Evolutionary conservation across 169 alveolate species (phyloP).

Genomic region (Cryptosporidium canis): DNA sequence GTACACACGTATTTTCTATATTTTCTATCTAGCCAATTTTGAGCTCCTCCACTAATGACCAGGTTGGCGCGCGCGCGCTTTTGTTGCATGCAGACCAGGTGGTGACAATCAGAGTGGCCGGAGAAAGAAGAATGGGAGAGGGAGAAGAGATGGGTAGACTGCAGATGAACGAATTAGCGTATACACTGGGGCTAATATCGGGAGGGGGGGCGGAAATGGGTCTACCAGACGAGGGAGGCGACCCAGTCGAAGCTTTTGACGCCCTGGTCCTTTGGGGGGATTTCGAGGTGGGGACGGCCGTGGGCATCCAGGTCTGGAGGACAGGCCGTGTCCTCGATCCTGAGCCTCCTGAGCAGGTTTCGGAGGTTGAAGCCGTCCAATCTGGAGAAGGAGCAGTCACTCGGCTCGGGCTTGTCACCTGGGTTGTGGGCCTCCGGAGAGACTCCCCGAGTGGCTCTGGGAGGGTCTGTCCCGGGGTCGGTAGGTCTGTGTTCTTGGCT

Average conservation of each 20-base stretch:
- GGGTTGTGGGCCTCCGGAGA: background rate
- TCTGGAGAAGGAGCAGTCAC: background rate
- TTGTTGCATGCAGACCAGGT: background rate
- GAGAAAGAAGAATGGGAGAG: background rate
- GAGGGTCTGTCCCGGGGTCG: background rate
- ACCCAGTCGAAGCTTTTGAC: conserved; percentile 43
- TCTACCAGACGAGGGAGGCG: conserved; percentile 29
- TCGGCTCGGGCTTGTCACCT: background rate
- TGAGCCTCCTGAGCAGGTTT: background rate
- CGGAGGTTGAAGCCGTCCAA: background rate
- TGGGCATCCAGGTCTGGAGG: background rate
- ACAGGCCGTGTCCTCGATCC: background rate
- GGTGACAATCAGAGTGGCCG: background rate
- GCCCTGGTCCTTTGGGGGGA: conserved; percentile 52
- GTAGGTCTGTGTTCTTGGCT: too few species aligned
- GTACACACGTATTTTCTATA: background rate
- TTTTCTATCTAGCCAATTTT: background rate
- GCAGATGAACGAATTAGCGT: background rate
- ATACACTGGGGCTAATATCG: background rate
- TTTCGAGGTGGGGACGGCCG: background rate
- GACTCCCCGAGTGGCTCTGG: background rate
- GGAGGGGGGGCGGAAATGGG: background rate
- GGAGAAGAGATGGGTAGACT: background rate
- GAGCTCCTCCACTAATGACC: background rate
- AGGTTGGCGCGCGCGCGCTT: conserved; percentile 19